phyloP scores from a whole-genome alignment of 2,329 filamentous ascomycete species.

The Escovopsis sp. region DNA sequence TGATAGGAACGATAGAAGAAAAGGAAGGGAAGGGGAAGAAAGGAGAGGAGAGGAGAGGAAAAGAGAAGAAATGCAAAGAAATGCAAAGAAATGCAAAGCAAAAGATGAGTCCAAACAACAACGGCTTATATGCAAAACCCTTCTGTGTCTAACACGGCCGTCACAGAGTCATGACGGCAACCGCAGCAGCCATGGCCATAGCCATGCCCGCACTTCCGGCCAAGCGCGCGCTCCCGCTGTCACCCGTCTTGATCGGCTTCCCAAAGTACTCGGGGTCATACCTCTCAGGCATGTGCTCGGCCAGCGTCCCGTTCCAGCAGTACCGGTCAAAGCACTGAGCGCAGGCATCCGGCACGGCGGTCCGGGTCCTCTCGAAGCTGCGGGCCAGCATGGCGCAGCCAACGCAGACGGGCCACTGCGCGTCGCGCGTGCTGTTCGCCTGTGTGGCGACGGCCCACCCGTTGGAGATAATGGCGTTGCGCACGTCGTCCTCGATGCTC shows the following conservation, averaged over 20 bases:
- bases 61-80: no score
- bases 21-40: no score
- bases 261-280: conserved; percentile 17
- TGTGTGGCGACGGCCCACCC: conserved; percentile 73
- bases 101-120: no score
- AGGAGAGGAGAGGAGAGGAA: no score
- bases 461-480: conserved; percentile 72
- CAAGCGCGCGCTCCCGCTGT: conserved; percentile 10
- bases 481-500: conserved; percentile 46
- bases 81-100: no score
- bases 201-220: conserved; percentile 7
- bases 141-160: no score
- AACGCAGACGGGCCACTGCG: conserved; percentile 68
- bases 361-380: conserved; percentile 57
- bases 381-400: conserved; percentile 75
- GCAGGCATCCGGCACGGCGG: conserved; percentile 57
- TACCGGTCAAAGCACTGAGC: conserved; percentile 62
- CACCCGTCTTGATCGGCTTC: conserved; percentile 11
- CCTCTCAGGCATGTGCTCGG: conserved; percentile 18
- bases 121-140: no score
- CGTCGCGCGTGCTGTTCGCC: conserved; percentile 63
- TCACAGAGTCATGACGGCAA: conserved; percentile 1
- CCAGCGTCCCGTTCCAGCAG: conserved; percentile 79
- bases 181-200: conserved; percentile 8
- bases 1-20: no score